Base-by-base conservation (phyloP, 2,329 filamentous ascomycete species). In the Chaetomium sp. region DNA sequence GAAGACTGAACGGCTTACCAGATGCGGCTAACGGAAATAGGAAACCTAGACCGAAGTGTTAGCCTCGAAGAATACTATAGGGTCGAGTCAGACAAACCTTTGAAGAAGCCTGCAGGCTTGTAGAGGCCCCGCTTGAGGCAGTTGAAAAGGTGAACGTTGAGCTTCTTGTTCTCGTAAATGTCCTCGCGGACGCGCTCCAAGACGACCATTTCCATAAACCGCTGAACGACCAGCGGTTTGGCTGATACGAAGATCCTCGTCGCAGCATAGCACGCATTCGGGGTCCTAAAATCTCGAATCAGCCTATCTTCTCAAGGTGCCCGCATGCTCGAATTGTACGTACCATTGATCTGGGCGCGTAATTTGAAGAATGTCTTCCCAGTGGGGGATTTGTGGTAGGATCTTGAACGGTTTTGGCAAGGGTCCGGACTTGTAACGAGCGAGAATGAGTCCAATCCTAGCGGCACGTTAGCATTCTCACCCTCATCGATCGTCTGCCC, bases 381-480 rank as follows among this genome's bases (percentile, higher is more conserved):
- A 98, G 72, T 95, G 87, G 8, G 93, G 93, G 16, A 98, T 87
- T 0, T 93, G 93, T 2, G 95, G 95, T 9, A 99, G 85, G 69
- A 98, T 93, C 79, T 98, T 98, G 84, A 99, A 96, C 0, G 94
- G 94, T 78, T 99, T 99, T 23, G 95, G 95, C 35, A 99, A 84
- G 70, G 94, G 94, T n/a, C 95, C 95, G 16, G 91, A 94, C 79
- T 96, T 97, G 82, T 97, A 98, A 69, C 94, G 87, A 29, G 92
- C 93, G 65, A 99, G 84, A 66, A 98, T 90, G 70, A 93, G 83
- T 66, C 93, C 94, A 71, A 97, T 89, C 80, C 89, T 92, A 56
- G 7, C 25, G 56, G 73, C 4, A 16, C 27, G 67, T 72, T 47
- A 73, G 69, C 51, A 69, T 33, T 31, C 2, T 13, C 12, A 49